These are phyloP conservation scores for Ceratopteris richardii DNA, from an alignment of 75 land plant species.

Conservation along the genomic window DNA sequence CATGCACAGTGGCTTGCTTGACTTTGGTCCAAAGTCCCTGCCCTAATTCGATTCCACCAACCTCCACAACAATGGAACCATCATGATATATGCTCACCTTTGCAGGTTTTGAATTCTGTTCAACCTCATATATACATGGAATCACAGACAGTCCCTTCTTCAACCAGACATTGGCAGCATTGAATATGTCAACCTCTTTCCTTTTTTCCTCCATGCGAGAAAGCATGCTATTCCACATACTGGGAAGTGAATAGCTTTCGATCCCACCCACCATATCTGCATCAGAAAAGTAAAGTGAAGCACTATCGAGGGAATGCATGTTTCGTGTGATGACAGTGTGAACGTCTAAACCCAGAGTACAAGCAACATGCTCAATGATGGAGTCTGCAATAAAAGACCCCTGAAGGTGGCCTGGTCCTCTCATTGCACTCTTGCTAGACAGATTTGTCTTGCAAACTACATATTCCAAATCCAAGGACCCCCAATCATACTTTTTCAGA, in stretches of 20 bases:
- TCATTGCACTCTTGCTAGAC: slow-evolving; percentile 64
- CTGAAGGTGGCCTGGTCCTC: slow-evolving; percentile 81
- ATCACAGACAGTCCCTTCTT: slow-evolving; percentile 74
- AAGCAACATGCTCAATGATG: slow-evolving; percentile 73
- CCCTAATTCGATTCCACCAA: slow-evolving; percentile 87
- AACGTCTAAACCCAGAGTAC: slow-evolving; percentile 39
- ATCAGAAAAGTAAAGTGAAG: slow-evolving; percentile 18
- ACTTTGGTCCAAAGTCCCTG: slow-evolving; percentile 95
- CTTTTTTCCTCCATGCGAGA: slow-evolving; percentile 23
- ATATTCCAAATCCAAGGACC: slow-evolving; percentile 47
- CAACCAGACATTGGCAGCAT: slow-evolving; percentile 43
- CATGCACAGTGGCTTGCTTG: slow-evolving; percentile 71
- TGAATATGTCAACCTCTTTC: slow-evolving; percentile 37
- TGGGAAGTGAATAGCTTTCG: slow-evolving; percentile 53
- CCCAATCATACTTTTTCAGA: slow-evolving; percentile 80
- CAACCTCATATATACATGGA: slow-evolving; percentile 44
- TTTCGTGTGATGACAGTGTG: slow-evolving; percentile 44
- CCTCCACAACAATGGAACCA: slow-evolving; percentile 85
- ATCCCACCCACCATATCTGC: slow-evolving; percentile 29
- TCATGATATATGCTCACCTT: slow-evolving; percentile 71
- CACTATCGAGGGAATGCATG: slow-evolving; percentile 52
- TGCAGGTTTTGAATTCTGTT: slow-evolving; percentile 44
- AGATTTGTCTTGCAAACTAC: slow-evolving; percentile 80
- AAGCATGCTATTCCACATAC: slow-evolving; percentile 42
- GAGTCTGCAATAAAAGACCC: slow-evolving; percentile 82